These are phyloP conservation scores for Mycena belliarum DNA, from an alignment of 768 basidiomycete species.

Conservation along the genomic window DNA sequence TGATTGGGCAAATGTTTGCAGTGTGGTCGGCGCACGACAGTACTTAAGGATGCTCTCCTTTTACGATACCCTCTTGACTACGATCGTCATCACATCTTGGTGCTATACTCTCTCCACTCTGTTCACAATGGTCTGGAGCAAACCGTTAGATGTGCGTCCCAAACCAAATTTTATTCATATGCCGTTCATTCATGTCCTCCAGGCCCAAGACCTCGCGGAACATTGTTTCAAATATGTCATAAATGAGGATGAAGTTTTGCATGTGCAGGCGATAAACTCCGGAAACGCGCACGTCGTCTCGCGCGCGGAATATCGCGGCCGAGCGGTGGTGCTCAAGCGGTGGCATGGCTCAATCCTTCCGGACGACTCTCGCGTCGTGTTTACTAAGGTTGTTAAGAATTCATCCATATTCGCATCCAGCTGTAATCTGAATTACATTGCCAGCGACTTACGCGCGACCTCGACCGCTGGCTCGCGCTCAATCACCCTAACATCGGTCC, in stretches of 20 bases:
- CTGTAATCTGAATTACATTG: neutral
- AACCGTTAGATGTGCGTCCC: slow-evolving; percentile 7
- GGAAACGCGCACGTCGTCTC: slow-evolving; percentile 15
- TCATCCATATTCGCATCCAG: neutral
- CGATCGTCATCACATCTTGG: slow-evolving; percentile 15
- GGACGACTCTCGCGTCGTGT: neutral
- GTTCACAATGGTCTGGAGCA: neutral
- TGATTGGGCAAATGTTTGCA: neutral
- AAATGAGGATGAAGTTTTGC: neutral
- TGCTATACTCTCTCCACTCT: slow-evolving; percentile 1
- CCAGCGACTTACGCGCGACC: slow-evolving; percentile 15
- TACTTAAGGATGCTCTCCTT: slow-evolving; percentile 11
- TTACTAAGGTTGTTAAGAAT: slow-evolving; percentile 5
- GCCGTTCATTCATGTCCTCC: neutral
- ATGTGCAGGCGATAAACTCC: neutral
- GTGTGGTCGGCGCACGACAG: neutral
- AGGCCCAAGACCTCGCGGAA: slow-evolving; percentile 17
- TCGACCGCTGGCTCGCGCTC: slow-evolving; percentile 16
- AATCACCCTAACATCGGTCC: slow-evolving; percentile 18
- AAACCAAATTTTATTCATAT: neutral
- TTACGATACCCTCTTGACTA: slow-evolving; percentile 4
- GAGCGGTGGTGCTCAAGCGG: slow-evolving; percentile 10
- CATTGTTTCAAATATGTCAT: slow-evolving; percentile 18
- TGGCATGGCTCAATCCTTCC: slow-evolving; percentile 18
- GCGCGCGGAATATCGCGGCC: slow-evolving; percentile 2